Percentiles rank a stretch among this genome's conserved stretches.
Conservation (phyloP, 169 alveolate species). For the Babesia divergens region DNA sequence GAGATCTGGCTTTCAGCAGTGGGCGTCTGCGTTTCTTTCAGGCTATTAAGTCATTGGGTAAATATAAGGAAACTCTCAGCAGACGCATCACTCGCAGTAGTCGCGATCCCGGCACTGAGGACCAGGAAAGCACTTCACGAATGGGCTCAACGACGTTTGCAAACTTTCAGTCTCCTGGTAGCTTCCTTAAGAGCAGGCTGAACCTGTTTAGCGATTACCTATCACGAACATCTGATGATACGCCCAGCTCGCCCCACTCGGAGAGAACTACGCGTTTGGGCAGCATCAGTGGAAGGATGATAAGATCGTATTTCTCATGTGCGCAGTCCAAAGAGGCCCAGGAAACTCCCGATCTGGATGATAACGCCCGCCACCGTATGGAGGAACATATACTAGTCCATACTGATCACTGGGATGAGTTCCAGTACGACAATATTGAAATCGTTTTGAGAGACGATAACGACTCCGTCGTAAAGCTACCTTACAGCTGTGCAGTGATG, state of each 20-base stretch:
- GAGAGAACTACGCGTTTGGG: neutral
- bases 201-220: slow-evolving; percentile 40
- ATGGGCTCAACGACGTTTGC: no score
- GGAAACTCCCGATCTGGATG: slow-evolving; percentile 13
- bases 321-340: neutral
- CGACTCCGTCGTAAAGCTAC: slow-evolving; percentile 47
- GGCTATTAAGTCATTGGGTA: slow-evolving; percentile 15
- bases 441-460: slow-evolving; percentile 49
- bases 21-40: slow-evolving; percentile 60
- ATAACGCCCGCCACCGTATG: slow-evolving; percentile 44
- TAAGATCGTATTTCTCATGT: neutral
- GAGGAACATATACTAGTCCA: slow-evolving; percentile 51
- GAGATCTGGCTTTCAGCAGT: slow-evolving; percentile 27
- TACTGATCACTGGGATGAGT: slow-evolving; percentile 63
- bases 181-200: slow-evolving; percentile 7
- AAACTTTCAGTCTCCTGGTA: neutral
- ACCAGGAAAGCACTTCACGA: neutral
- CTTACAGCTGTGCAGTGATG: slow-evolving; percentile 64
- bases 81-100: neutral
- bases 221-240: slow-evolving; percentile 6
- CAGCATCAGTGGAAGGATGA: neutral
- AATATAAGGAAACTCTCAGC: neutral
- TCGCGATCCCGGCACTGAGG: neutral
- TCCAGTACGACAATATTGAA: slow-evolving; percentile 62
- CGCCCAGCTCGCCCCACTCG: neutral